Conservation (phyloP, 495 filamentous ascomycete species). For the Penicillium lagena region DNA sequence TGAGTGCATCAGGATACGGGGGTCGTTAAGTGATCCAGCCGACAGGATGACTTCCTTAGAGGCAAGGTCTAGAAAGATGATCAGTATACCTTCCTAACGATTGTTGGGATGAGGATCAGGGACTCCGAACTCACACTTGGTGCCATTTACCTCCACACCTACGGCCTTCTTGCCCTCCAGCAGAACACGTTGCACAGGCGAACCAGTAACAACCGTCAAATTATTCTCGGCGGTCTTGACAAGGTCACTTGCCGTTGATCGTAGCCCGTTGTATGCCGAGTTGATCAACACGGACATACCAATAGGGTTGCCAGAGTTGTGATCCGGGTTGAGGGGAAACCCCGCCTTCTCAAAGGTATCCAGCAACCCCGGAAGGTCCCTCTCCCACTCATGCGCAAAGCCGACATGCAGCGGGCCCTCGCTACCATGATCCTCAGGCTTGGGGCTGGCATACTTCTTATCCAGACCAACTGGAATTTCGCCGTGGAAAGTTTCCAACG, state of each 20-base stretch:
- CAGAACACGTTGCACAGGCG: slow-evolving; percentile 43
- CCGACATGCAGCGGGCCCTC: slow-evolving; percentile 41
- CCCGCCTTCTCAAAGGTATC: slow-evolving; percentile 42
- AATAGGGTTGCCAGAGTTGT: slow-evolving; percentile 55
- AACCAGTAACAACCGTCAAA: slow-evolving; percentile 42
- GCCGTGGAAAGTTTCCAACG: slow-evolving; percentile 47
- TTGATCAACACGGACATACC: slow-evolving; percentile 46
- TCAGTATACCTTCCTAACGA: no score
- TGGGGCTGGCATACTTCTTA: slow-evolving; percentile 25
- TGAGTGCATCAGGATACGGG: slow-evolving; percentile 58
- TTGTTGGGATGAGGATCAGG: no score
- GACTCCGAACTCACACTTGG: slow-evolving; percentile 24
- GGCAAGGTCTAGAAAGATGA: slow-evolving; percentile 22
- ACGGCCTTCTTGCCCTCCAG: slow-evolving; percentile 44
- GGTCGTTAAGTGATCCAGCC: slow-evolving; percentile 50
- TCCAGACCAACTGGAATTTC: slow-evolving; percentile 27
- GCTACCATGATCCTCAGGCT: slow-evolving; percentile 39
- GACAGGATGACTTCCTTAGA: slow-evolving; percentile 53
- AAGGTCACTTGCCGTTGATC: slow-evolving; percentile 48
- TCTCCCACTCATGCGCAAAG: slow-evolving; percentile 43
- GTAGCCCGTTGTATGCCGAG: slow-evolving; percentile 38
- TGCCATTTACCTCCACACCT: slow-evolving; percentile 42
- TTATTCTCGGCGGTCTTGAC: slow-evolving; percentile 38
- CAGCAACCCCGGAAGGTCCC: slow-evolving; percentile 38
- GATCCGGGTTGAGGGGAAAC: slow-evolving; percentile 43